A percentile compares a stretch with the other conserved stretches of the same genome.
phyloP scores from a whole-genome alignment of 2,329 filamentous ascomycete species.

The Capronia epimyces region DNA sequence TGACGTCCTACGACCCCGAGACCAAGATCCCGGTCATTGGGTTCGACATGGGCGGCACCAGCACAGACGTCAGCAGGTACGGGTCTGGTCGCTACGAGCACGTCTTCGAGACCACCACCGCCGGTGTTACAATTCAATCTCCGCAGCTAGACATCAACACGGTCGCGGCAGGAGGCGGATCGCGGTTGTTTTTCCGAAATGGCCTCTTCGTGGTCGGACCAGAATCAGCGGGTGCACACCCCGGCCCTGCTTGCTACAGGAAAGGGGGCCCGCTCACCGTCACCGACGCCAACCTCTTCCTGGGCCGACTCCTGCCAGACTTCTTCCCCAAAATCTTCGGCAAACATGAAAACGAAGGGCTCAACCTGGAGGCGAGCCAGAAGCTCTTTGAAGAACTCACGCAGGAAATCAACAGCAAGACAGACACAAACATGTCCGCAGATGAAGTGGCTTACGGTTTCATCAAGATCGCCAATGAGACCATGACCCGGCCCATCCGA shows the following conservation, averaged over 20 bases:
- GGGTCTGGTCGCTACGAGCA: slow-evolving; percentile 83
- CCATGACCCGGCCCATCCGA: slow-evolving; percentile 84
- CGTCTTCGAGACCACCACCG: slow-evolving; percentile 88
- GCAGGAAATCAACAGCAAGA: slow-evolving; percentile 69
- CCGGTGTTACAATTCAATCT: slow-evolving; percentile 88
- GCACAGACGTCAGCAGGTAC: slow-evolving; percentile 84
- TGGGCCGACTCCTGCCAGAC: slow-evolving; percentile 78
- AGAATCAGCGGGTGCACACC: slow-evolving; percentile 85
- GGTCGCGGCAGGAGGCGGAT: slow-evolving; percentile 74
- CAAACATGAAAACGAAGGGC: slow-evolving; percentile 74
- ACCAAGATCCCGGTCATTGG: slow-evolving; percentile 84
- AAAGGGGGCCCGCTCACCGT: slow-evolving; percentile 88
- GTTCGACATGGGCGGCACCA: slow-evolving; percentile 94
- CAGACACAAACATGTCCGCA: slow-evolving; percentile 58
- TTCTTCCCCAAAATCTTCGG: slow-evolving; percentile 98
- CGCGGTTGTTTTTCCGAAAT: slow-evolving; percentile 73
- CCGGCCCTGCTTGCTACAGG: slow-evolving; percentile 84
- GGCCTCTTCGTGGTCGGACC: slow-evolving; percentile 88
- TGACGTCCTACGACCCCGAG: slow-evolving; percentile 79
- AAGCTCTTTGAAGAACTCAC: slow-evolving; percentile 70
- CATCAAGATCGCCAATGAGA: slow-evolving; percentile 82
- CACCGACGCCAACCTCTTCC: slow-evolving; percentile 83
- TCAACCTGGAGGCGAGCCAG: slow-evolving; percentile 71
- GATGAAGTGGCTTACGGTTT: slow-evolving; percentile 93
- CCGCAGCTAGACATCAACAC: slow-evolving; percentile 94